Evolutionary conservation across 139 green algal species (phyloP), one percentile per base, ranked within the genome.

Genomic region (Pedinophyceae sp.): DNA sequence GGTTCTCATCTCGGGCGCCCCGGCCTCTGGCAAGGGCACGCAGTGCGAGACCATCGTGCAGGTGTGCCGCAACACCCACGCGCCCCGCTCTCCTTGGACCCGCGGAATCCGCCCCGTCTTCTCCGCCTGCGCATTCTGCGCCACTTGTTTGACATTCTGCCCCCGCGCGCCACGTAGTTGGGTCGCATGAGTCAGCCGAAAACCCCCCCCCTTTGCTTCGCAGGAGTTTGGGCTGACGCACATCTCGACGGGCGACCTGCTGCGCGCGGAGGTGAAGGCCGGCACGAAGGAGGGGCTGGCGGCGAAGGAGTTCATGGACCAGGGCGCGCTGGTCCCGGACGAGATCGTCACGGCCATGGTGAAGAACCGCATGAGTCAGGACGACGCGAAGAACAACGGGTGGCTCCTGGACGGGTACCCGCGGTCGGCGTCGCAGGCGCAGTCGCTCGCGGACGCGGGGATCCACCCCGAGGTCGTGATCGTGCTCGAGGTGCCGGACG

Each of bases 401-500:
- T 98, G 90, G 91, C 76, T 98, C 52, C 69, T 98, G 60, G 91
- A 98, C 59, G 91, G 91, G 38, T 98, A 98, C 69, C 91, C 91
- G 0, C 77, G 91, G 46, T 89, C 73, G 55, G 79, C 63, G 0
- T 78, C 78, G 3, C 91, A 98, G 72, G 91, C 91, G 4, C 74
- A 89, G 22, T 91, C 91, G 15, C 93, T 97, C 49, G 76, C 91
- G 60, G 72, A 83, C 55, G 77, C 83, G 29, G 78, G 79, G 68
- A 95, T 99, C 50, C 66, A 74, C 15, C 90, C 90, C 2, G 87
- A 99, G 49, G 39, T 94, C 2, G 82, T 86, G 50, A 10, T 0
- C 18, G 29, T 56, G 27, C 39, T 52, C 6, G 66, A 96, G 74
- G 92, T 99, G 13, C 86, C 89, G 23, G 81, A 96, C 53, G 79